phyloP scores from a whole-genome alignment of 139 green algal genomes.

The Eudorina sp. region DNA sequence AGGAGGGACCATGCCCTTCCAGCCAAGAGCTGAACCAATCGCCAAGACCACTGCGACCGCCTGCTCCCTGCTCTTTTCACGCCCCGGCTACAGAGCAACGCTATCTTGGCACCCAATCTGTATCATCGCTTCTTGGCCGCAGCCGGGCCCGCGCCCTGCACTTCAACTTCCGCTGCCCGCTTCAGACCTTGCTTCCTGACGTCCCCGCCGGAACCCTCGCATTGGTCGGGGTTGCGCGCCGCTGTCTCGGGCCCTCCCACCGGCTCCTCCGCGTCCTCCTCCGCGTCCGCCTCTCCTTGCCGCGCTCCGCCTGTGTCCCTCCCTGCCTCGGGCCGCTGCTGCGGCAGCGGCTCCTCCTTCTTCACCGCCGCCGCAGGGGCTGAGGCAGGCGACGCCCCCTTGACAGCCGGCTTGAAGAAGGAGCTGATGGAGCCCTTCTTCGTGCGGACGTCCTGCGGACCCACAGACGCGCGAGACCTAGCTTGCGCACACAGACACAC shows the following conservation, averaged over 20 bases:
- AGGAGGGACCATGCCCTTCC: too few species aligned
- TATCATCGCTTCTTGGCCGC: not conserved
- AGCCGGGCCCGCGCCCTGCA: not conserved
- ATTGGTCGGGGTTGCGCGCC: slow-evolving; percentile 1
- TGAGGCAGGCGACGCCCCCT: too few species aligned
- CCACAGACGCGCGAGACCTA: too few species aligned
- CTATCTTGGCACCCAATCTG: too few species aligned
- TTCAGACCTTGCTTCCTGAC: not conserved
- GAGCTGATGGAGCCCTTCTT: slow-evolving; percentile 60
- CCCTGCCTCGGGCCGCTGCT: not conserved
- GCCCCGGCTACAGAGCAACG: too few species aligned
- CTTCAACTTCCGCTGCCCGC: not conserved
- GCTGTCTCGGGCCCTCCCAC: not conserved
- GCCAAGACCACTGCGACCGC: too few species aligned
- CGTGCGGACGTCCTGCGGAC: slow-evolving; percentile 54
- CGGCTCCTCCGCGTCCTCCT: not conserved
- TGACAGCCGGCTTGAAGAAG: slow-evolving; percentile 58
- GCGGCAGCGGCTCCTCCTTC: not conserved
- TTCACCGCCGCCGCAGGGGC: not conserved
- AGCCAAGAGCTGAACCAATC: too few species aligned
- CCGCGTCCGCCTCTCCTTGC: not conserved
- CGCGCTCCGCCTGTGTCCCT: not conserved
- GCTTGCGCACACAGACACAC: too few species aligned
- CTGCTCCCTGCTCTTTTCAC: too few species aligned
- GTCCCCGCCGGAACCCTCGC: not conserved